phyloP scores from a whole-genome alignment of 2,329 filamentous ascomycete genomes.

The Ophiosphaerella korrae region DNA sequence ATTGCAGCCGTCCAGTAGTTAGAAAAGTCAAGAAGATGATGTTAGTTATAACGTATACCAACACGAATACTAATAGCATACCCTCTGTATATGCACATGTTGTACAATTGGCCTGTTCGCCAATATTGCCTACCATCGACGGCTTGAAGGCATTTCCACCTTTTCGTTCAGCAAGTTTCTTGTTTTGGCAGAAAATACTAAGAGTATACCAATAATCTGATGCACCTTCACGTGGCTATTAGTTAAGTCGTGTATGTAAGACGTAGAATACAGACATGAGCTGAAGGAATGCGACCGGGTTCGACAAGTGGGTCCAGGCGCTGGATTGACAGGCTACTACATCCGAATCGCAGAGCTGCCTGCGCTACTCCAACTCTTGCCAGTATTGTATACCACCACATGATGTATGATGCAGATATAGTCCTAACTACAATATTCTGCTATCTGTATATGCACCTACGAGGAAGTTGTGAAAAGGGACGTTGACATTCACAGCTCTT shows the following conservation, averaged over 20 bases:
- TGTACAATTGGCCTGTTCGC: conserved; percentile 27
- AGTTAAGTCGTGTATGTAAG: neutral
- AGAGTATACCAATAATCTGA: conserved; percentile 18
- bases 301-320: conserved; percentile 35
- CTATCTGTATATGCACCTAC: too few species aligned
- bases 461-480: too few species aligned
- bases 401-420: neutral
- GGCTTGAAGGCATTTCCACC: conserved; percentile 27
- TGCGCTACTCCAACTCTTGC: conserved; percentile 17
- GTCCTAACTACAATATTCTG: too few species aligned
- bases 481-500: too few species aligned
- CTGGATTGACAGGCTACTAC: conserved; percentile 18
- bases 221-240: conserved; percentile 6
- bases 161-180: neutral
- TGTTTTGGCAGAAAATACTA: neutral
- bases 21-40: conserved; percentile 11
- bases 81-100: conserved; percentile 31
- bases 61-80: neutral
- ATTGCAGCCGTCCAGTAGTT: conserved; percentile 41
- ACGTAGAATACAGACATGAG: conserved; percentile 11
- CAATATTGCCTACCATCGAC: conserved; percentile 29
- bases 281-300: conserved; percentile 21
- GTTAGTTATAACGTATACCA: neutral
- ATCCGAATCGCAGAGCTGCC: conserved; percentile 25
- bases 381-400: conserved; percentile 17